Evolutionary conservation across 2,329 filamentous ascomycete species (phyloP).

Genomic region (Corniculantispora saksenae): DNA sequence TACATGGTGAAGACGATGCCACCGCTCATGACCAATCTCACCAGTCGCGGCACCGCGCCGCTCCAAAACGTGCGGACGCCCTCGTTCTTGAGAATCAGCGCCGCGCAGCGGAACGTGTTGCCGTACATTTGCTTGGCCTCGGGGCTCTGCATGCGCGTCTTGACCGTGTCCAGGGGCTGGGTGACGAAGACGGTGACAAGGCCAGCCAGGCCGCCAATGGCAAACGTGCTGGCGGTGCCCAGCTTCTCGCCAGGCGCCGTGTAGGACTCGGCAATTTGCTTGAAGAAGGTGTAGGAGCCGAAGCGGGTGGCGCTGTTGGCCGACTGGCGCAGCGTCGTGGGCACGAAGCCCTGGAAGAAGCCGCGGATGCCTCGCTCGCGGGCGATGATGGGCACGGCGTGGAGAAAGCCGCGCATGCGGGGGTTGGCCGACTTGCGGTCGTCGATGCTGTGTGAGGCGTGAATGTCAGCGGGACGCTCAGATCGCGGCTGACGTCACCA

Average conservation of each 20-base stretch:
- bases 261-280: constrained; percentile 89
- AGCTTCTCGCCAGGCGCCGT: constrained; percentile 94
- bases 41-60: constrained; percentile 83
- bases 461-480: not conserved
- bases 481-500: too few species aligned
- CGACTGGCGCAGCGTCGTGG: constrained; percentile 90
- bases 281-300: constrained; percentile 84
- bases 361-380: constrained; percentile 84
- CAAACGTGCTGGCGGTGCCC: constrained; percentile 83
- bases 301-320: constrained; percentile 94
- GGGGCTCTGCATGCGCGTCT: constrained; percentile 97
- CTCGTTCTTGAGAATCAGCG: constrained; percentile 83
- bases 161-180: constrained; percentile 84
- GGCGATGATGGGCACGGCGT: constrained; percentile 84
- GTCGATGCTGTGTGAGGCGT: constrained; percentile 68
- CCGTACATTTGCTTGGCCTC: constrained; percentile 80
- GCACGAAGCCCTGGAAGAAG: constrained; percentile 96
- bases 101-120: constrained; percentile 82
- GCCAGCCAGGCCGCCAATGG: constrained; percentile 84
- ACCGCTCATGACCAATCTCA: constrained; percentile 82
- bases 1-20: constrained; percentile 99
- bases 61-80: constrained; percentile 91
- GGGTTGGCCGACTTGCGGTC: constrained; percentile 86
- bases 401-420: constrained; percentile 86
- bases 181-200: constrained; percentile 84